Evolutionary conservation across 352 stramenopile species (phyloP), one percentile per base, ranked within the genome.

Genomic region (Phytophthora kernoviae): DNA sequence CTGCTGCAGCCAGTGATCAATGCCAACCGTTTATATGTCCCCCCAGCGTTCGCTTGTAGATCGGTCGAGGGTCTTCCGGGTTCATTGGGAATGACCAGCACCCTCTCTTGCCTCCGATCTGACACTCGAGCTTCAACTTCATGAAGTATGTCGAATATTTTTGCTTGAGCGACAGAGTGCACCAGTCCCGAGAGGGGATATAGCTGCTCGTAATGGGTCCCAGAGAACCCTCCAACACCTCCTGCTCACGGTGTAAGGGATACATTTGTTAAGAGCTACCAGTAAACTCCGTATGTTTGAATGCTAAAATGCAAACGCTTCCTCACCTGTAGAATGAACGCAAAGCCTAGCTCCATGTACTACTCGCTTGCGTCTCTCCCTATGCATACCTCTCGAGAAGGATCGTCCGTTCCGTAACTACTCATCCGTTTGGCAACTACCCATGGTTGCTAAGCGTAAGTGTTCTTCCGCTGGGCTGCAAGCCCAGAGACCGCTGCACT

Each of bases 121-220:
- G 39, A 12, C 59, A 68, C 32, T 57, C 33, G 8, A 68, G 24
- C 33, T 45, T 52, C 21, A 68, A 45, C 39, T 62, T 54, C 59
- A 68, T 62, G 32, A 63, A 63, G 33, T 63, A 68, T 10, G 20
- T 34, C 11, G 59, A 58, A 43, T 55, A n/a, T 24, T 63, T 68
- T 45, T 62, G 45, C 18, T 54, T 58, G 45, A 68, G 17, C 3
- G 11, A 33, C 41, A 48, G 21, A 9, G 33, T 48, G 44, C 43
- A 67, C 58, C 58, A 67, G n/a, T 67, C 51, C 20, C 48, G 24
- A 9, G 22, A 52, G 9, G 43, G 30, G 2, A 26, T 33, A 20
- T 54, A 68, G 17, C 41, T 63, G 45, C 59, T 68, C 12, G 37
- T 26, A 21, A 54, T 45, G 0, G 52, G 52, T 15, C 53, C 59